phyloP scores from a whole-genome alignment of 2,329 filamentous ascomycete genomes.

The Leptographium lundbergii region DNA sequence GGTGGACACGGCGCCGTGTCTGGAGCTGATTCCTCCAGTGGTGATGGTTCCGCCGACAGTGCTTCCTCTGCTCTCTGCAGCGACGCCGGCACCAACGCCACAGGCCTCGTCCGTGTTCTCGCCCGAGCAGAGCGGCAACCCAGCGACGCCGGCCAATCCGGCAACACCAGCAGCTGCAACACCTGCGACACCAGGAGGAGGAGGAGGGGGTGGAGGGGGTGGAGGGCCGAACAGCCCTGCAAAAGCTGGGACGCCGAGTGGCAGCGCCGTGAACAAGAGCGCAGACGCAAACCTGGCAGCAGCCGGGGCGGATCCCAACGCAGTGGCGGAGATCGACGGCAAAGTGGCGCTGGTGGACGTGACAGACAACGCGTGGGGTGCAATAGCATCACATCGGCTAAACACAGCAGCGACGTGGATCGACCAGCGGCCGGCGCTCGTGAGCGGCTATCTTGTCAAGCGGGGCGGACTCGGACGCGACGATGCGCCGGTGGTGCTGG shows the following conservation, averaged over 20 bases:
- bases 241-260: neutral
- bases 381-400: slow-evolving; percentile 54
- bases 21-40: slow-evolving; percentile 48
- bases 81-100: slow-evolving; percentile 58
- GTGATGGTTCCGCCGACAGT: slow-evolving; percentile 33
- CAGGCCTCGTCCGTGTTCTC: slow-evolving; percentile 42
- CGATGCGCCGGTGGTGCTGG: slow-evolving; percentile 47
- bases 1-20: slow-evolving; percentile 50
- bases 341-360: slow-evolving; percentile 61
- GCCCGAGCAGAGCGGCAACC: slow-evolving; percentile 42
- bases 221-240: slow-evolving; percentile 6
- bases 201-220: slow-evolving; percentile 4
- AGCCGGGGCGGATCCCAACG: slow-evolving; percentile 21
- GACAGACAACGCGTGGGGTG: slow-evolving; percentile 65
- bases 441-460: slow-evolving; percentile 55
- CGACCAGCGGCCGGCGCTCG: slow-evolving; percentile 43
- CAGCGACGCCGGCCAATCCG: slow-evolving; percentile 30
- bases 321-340: slow-evolving; percentile 26
- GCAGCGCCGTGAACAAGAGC: slow-evolving; percentile 22
- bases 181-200: slow-evolving; percentile 13
- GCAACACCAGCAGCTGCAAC: slow-evolving; percentile 13
- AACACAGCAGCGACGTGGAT: slow-evolving; percentile 44
- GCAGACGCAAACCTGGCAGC: slow-evolving; percentile 15
- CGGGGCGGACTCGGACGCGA: slow-evolving; percentile 41
- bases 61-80: slow-evolving; percentile 26